Conservation (phyloP, 2,329 filamentous ascomycete species). For the Acarospora socialis region DNA sequence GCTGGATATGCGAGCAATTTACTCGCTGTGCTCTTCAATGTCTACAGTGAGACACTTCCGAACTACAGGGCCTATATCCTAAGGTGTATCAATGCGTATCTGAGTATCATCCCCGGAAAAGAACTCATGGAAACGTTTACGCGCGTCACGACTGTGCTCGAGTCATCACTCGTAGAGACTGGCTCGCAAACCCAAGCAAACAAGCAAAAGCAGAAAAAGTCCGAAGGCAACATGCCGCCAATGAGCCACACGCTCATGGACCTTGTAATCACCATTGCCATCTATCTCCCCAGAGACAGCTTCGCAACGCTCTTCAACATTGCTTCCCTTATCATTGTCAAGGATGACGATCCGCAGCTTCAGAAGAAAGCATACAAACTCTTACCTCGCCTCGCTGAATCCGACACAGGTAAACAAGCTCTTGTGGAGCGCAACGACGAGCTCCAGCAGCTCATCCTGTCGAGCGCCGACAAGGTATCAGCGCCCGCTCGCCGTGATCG, state of each 20-base stretch:
- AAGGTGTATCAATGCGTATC: conserved; percentile 84
- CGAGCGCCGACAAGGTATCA: conserved; percentile 70
- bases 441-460: conserved; percentile 66
- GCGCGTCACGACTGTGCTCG: conserved; percentile 72
- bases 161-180: conserved; percentile 48
- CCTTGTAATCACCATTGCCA: conserved; percentile 86
- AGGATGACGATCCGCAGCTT: conserved; percentile 71
- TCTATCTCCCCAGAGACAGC: conserved; percentile 78
- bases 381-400: conserved; percentile 77
- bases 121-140: conserved; percentile 82
- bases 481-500: conserved; percentile 77
- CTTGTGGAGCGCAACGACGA: conserved; percentile 62
- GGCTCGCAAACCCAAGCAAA: conserved; percentile 48
- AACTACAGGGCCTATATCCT: conserved; percentile 83
- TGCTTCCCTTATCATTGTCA: conserved; percentile 67
- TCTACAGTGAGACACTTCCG: conserved; percentile 90
- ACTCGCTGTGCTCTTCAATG: conserved; percentile 94
- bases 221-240: conserved; percentile 68
- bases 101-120: conserved; percentile 67
- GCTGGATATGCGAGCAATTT: conserved; percentile 71
- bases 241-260: conserved; percentile 94
- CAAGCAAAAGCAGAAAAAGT: conserved; percentile 45
- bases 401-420: conserved; percentile 60
- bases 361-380: conserved; percentile 99
- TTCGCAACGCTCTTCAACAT: conserved; percentile 78